Evolutionary conservation across 768 basidiomycete species (phyloP).

Genomic region (Auricularia auricula-judae): DNA sequence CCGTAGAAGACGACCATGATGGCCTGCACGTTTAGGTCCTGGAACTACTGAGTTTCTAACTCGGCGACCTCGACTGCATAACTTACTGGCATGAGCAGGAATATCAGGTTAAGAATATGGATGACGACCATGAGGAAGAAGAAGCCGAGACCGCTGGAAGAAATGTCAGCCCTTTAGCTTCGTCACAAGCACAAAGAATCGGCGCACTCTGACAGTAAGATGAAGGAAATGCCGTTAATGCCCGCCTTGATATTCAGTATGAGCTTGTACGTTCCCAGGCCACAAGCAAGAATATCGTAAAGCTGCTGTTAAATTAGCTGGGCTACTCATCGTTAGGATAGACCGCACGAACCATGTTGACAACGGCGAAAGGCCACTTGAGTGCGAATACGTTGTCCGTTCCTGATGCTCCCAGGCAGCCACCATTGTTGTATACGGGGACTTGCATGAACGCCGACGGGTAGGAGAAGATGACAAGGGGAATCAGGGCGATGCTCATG

Average conservation of each 20-base stretch:
- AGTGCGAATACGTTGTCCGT: background rate
- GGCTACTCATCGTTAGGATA: too few relatives aligned
- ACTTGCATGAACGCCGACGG: background rate
- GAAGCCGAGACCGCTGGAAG: background rate
- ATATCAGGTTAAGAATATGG: background rate
- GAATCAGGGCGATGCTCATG: background rate
- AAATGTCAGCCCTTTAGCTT: background rate
- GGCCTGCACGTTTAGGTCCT: background rate
- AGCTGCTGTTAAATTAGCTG: background rate
- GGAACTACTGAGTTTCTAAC: background rate
- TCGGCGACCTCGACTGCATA: background rate
- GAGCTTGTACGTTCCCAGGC: background rate
- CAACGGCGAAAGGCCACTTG: background rate
- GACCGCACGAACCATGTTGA: background rate
- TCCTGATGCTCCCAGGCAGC: background rate
- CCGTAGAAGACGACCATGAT: background rate
- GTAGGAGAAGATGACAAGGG: background rate
- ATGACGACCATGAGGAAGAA: background rate
- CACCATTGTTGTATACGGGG: background rate
- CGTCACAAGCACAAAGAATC: too few relatives aligned
- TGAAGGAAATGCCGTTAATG: background rate
- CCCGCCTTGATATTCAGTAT: background rate
- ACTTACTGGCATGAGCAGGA: background rate
- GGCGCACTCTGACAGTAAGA: background rate
- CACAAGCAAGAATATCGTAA: background rate